Evolutionary conservation across 1,139 yeast genomes (phyloP).

Genomic region (Candida glucosophila): DNA sequence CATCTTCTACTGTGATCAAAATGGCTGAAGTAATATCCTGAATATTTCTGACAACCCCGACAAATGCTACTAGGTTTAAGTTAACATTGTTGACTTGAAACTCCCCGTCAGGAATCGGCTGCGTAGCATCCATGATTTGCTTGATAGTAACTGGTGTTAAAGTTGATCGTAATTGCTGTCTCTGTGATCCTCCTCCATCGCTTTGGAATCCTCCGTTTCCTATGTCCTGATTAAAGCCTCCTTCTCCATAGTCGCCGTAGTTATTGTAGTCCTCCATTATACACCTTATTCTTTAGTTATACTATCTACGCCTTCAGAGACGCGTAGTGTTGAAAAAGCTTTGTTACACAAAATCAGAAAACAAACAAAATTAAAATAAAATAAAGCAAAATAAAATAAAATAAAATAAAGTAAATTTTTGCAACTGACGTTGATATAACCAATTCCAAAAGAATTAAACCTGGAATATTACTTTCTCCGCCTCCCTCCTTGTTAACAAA

Average conservation of each 20-base stretch:
- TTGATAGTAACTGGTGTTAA: slow-evolving; percentile 80
- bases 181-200: slow-evolving; percentile 22
- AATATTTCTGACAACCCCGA: slow-evolving; percentile 58
- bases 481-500: too few species aligned
- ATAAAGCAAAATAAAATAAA: too few species aligned
- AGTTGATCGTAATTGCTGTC: slow-evolving; percentile 31
- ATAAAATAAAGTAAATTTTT: too few species aligned
- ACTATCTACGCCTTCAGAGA: too few species aligned
- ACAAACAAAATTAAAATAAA: too few species aligned
- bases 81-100: slow-evolving; percentile 57
- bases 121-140: slow-evolving; percentile 62
- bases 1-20: slow-evolving; percentile 65
- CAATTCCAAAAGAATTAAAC: too few species aligned
- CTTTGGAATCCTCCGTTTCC: slow-evolving; percentile 26
- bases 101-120: slow-evolving; percentile 68
- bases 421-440: too few species aligned
- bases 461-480: too few species aligned
- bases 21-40: slow-evolving; percentile 47
- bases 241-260: slow-evolving; percentile 19
- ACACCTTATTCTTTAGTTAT: too few species aligned
- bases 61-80: slow-evolving; percentile 51
- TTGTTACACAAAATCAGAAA: too few species aligned
- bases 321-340: too few species aligned
- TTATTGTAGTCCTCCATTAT: too few species aligned
- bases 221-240: slow-evolving; percentile 18